Evolutionary conservation across 2,329 filamentous ascomycete genomes (phyloP).

Genomic region (Apiospora phragmitis): DNA sequence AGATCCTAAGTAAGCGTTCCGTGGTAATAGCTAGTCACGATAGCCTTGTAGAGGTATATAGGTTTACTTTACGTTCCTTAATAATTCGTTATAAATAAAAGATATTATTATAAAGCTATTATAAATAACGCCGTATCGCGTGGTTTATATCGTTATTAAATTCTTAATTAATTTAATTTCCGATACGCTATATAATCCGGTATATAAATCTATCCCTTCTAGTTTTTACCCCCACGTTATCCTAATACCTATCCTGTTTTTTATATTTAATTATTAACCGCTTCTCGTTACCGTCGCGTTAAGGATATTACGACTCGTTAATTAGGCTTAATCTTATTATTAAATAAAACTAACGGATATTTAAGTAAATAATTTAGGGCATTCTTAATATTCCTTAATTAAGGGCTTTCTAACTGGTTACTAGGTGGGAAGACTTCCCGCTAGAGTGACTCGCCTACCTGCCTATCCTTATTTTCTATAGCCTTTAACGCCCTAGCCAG

Average conservation of each 20-base stretch:
- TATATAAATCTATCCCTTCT: neutral
- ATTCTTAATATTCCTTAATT: neutral
- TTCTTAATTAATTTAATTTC: neutral
- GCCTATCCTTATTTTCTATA: neutral
- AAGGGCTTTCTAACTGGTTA: neutral
- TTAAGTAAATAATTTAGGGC: neutral
- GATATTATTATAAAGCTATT: neutral
- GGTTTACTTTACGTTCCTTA: neutral
- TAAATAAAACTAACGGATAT: neutral
- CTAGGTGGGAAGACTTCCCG: neutral
- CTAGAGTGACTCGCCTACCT: neutral
- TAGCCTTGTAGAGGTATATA: neutral
- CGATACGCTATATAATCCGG: neutral
- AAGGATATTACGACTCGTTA: neutral
- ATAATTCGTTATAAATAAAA: neutral
- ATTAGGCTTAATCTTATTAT: neutral
- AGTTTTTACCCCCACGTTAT: neutral
- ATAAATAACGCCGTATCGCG: neutral
- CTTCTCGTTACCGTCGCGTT: neutral
- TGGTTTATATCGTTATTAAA: neutral
- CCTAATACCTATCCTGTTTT: neutral
- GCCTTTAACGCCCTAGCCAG: neutral
- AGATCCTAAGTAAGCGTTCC: neutral
- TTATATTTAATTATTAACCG: neutral
- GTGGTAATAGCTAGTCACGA: neutral